phyloP scores from a whole-genome alignment of 2,329 filamentous ascomycete species.

The Pseudocercospora vitis region DNA sequence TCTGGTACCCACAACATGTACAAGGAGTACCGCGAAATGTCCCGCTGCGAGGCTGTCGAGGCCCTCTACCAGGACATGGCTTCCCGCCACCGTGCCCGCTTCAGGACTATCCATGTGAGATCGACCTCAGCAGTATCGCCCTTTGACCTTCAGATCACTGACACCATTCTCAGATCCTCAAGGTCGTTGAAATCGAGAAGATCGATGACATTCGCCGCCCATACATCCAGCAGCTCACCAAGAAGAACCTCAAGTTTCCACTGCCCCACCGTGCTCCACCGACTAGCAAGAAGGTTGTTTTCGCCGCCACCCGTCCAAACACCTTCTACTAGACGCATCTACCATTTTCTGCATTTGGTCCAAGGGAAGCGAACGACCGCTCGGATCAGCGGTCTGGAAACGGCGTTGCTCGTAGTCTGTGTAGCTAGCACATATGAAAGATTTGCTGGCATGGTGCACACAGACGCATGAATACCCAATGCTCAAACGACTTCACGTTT shows the following conservation, averaged over 20 bases:
- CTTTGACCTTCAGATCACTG: not conserved
- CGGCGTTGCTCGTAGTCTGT: conserved; percentile 22
- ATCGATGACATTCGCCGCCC: conserved; percentile 91
- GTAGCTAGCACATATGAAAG: conserved; percentile 25
- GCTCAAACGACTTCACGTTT: not conserved
- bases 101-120: conserved; percentile 96
- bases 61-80: conserved; percentile 99
- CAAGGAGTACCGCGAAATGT: conserved; percentile 99
- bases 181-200: conserved; percentile 97
- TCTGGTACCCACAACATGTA: conserved; percentile 99
- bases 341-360: conserved; percentile 24
- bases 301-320: conserved; percentile 86
- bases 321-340: conserved; percentile 85
- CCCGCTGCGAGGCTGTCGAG: conserved; percentile 91
- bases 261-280: conserved; percentile 94
- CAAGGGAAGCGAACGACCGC: conserved; percentile 24
- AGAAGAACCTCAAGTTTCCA: conserved; percentile 96
- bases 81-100: conserved; percentile 95
- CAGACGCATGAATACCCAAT: conserved; percentile 5
- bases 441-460: not conserved
- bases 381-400: conserved; percentile 21
- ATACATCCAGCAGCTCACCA: conserved; percentile 98
- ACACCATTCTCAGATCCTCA: conserved; percentile 71
- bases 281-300: conserved; percentile 82
- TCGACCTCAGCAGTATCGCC: not conserved